phyloP scores from a whole-genome alignment of 805 yeast genomes.

The Metschnikowia cubensis region DNA sequence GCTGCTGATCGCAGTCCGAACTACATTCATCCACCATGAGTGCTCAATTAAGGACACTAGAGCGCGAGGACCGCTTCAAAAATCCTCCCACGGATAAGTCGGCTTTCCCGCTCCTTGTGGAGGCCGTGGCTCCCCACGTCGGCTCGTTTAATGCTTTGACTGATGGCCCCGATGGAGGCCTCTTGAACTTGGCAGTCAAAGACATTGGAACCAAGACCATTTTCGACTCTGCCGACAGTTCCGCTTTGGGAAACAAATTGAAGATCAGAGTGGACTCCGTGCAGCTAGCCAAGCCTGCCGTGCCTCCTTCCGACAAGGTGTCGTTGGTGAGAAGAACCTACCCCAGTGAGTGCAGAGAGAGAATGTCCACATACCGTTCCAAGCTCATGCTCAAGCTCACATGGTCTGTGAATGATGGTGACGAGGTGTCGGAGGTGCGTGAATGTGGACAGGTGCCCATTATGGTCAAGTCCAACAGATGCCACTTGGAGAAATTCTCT shows the following conservation, averaged over 20 bases:
- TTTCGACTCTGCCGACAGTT: slow-evolving; percentile 71
- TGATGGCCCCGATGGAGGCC: slow-evolving; percentile 81
- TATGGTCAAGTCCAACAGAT: slow-evolving; percentile 87
- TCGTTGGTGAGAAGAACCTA: slow-evolving; percentile 72
- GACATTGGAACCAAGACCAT: slow-evolving; percentile 86
- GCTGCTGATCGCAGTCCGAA: slow-evolving; percentile 2
- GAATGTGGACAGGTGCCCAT: slow-evolving; percentile 90
- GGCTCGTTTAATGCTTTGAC: slow-evolving; percentile 95
- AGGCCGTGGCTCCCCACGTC: slow-evolving; percentile 91
- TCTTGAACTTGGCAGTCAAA: slow-evolving; percentile 76
- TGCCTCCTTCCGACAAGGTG: slow-evolving; percentile 64
- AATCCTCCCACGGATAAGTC: slow-evolving; percentile 87
- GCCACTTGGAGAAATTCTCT: slow-evolving; percentile 80
- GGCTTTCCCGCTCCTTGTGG: slow-evolving; percentile 75
- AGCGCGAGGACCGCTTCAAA: slow-evolving; percentile 78
- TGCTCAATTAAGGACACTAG: slow-evolving; percentile 75
- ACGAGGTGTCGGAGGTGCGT: slow-evolving; percentile 73
- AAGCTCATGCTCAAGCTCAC: slow-evolving; percentile 71
- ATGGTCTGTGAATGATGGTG: slow-evolving; percentile 88
- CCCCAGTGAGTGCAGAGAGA: slow-evolving; percentile 84
- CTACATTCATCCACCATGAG: slow-evolving; percentile 27
- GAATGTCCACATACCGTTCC: slow-evolving; percentile 78
- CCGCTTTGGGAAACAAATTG: slow-evolving; percentile 79
- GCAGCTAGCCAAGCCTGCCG: slow-evolving; percentile 79
- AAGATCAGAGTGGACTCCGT: slow-evolving; percentile 84